Base-by-base conservation (phyloP, 2,329 filamentous ascomycete species). In the Paecilomyces fulvus region DNA sequence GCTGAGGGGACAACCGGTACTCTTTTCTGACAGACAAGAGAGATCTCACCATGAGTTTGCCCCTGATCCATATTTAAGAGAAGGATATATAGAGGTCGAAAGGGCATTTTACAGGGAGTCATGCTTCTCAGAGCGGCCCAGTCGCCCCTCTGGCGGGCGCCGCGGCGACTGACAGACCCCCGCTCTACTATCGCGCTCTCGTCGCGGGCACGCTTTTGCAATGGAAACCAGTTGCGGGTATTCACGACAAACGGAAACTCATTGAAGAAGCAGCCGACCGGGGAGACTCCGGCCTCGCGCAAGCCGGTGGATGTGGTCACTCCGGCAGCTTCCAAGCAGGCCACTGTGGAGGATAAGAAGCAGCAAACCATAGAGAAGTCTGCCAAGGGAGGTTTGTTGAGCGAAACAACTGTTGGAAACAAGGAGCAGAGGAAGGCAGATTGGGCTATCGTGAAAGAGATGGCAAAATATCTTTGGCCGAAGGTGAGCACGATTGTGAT, bases 361-460 rank as follows among this genome's bases (percentile, higher is more conserved):
- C 52, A 65, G 28, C 62, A 66, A 55, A 59, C 58, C 53, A 56
- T 56, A 49, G 61, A 58, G 30, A 65, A 67, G 51, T 52, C 65
- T n/a, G 58, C 65, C 50, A 69, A 74, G 57, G 84, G 86, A 63
- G 79, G 83, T 30, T 73, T 92, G 49, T 81, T 88, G 20, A 75
- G 80, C 11, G 79, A 87, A 67, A 81, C 88, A 59, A 86, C 83
- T 1, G 69, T 83, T 67, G 85, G 84, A 53, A 86, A 85, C 20
- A 85, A 92, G 65, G 90, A 96, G 75, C 95, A 99, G 80, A 85
- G 94, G 65, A 95, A 92, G 75, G 92, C 92, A 8, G 94, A 99
- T 69, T 96, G 92, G 92, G 92, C 92, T 51, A 99, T 99, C 63
- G 94, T 99, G 80, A 95, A 89, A 75, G 92, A 99, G 72, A 97